A percentile compares a stretch with the other conserved stretches of the same genome.
Evolutionary conservation across 306 rosid species (phyloP).

Genomic region (Pyrus communis): DNA sequence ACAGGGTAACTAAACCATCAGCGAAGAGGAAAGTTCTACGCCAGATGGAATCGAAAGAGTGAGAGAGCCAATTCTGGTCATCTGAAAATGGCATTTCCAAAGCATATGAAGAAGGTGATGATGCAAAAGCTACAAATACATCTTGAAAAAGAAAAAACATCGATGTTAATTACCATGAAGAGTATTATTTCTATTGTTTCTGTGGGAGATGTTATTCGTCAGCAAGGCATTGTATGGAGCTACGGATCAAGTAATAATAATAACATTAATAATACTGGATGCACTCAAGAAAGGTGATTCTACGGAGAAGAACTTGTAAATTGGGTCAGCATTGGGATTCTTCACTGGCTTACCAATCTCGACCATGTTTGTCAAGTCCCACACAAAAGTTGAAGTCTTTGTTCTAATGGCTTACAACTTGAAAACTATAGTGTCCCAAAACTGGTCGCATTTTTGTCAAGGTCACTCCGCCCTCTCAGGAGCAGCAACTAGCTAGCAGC

Average conservation of each 20-base stretch:
- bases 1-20: background rate
- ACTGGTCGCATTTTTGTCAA: background rate
- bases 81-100: background rate
- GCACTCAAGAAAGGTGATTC: background rate
- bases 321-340: slow-evolving; percentile 28
- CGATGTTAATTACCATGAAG: background rate
- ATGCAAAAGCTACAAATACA: background rate
- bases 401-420: background rate
- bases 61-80: background rate
- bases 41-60: background rate
- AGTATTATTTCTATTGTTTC: background rate
- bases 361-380: slow-evolving; percentile 21
- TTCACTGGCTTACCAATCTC: slow-evolving; percentile 32
- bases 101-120: background rate
- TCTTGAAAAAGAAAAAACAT: background rate
- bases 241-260: background rate
- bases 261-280: background rate
- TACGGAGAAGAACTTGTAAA: slow-evolving; percentile 3
- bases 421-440: background rate
- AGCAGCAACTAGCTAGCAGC: too few species aligned
- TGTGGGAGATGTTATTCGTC: background rate
- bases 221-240: background rate
- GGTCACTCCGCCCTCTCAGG: too few species aligned
- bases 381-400: background rate
- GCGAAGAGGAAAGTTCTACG: background rate